Conservation (phyloP, 306 rosid genomes). For the Rosa chinensis region DNA sequence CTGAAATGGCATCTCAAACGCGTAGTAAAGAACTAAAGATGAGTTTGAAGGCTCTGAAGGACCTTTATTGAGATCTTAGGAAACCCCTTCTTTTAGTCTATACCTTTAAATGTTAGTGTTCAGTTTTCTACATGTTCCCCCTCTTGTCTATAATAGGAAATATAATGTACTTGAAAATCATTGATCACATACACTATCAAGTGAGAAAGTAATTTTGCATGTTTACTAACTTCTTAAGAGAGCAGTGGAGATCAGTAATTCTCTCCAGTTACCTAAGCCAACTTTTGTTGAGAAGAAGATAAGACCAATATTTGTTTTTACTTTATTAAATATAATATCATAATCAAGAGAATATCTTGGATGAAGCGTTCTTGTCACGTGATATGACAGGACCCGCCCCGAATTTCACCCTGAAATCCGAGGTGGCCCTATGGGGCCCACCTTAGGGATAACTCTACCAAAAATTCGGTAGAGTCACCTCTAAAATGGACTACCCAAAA, state of each 20-base stretch:
- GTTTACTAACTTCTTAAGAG: neutral
- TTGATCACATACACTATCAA: neutral
- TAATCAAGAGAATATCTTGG: no score
- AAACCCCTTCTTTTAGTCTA: neutral
- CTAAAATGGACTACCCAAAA: no score
- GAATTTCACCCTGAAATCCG: no score
- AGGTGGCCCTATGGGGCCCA: no score
- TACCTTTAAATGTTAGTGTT: neutral
- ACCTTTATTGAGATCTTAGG: neutral
- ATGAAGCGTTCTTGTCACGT: no score
- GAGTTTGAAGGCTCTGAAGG: conserved; percentile 39
- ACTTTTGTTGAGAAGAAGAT: no score
- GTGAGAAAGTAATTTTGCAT: neutral
- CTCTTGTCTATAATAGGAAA: neutral
- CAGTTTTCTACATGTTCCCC: neutral
- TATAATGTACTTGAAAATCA: neutral
- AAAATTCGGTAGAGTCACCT: no score
- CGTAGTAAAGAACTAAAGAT: conserved; percentile 48
- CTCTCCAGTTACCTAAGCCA: neutral
- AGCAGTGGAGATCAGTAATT: neutral
- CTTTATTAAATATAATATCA: no score
- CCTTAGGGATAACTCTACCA: no score
- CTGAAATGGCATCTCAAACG: conserved; percentile 19
- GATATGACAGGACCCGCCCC: no score
- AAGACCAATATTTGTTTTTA: no score